phyloP scores from a whole-genome alignment of 331 rosid species.

The Pyrus hybrid region DNA sequence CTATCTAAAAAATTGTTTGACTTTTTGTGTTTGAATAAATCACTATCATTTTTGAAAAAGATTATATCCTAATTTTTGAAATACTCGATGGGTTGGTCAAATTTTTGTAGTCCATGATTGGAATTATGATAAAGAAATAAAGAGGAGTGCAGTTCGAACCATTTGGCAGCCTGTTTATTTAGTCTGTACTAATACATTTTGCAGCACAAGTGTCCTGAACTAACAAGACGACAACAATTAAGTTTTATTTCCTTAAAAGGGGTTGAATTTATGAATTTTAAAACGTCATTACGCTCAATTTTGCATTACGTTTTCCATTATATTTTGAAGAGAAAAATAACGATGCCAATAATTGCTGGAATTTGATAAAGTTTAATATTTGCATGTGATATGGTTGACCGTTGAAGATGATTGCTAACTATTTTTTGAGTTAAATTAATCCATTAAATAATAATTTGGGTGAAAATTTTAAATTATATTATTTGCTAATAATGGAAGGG shows the following conservation, averaged over 20 bases:
- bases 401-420: background rate
- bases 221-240: no score
- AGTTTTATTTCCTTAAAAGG: no score
- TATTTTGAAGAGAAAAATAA: background rate
- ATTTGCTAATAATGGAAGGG: background rate
- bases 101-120: background rate
- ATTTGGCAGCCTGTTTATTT: no score
- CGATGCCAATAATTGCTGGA: background rate
- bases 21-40: no score
- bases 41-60: no score
- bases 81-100: background rate
- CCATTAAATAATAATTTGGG: background rate
- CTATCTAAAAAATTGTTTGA: no score
- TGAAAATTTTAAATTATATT: background rate
- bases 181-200: background rate
- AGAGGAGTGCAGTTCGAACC: background rate
- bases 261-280: no score
- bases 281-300: no score
- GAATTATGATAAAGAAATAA: background rate
- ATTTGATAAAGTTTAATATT: background rate
- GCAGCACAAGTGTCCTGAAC: background rate
- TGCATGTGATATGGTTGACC: background rate
- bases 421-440: background rate
- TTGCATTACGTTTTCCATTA: no score
- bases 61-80: no score